Conservation (phyloP, 371 early-diverging fungal genomes). For the Amoeboaphelidium protococcarum region DNA sequence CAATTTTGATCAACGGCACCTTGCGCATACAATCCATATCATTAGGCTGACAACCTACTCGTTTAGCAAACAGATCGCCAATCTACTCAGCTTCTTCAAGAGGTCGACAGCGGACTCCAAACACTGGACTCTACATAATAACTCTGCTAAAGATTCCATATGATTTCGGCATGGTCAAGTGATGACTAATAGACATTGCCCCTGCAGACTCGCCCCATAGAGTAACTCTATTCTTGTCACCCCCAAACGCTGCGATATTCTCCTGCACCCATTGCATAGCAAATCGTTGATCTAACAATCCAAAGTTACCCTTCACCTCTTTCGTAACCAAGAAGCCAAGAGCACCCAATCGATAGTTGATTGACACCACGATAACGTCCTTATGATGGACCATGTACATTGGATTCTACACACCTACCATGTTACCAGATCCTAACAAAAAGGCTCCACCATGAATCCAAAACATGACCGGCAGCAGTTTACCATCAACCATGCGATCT, state of each 20-base stretch:
- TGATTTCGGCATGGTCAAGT: conserved; percentile 7
- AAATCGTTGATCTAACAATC: conserved; percentile 15
- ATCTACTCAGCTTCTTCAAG: neutral
- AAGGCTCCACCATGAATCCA: neutral
- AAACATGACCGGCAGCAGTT: neutral
- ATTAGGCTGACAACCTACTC: neutral
- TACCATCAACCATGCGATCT: neutral
- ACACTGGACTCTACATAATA: conserved; percentile 10
- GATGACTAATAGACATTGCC: conserved; percentile 11
- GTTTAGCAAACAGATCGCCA: neutral
- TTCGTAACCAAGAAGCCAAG: conserved; percentile 9
- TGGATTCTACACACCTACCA: neutral
- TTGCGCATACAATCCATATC: neutral
- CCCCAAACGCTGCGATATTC: conserved; percentile 19
- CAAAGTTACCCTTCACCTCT: conserved; percentile 14
- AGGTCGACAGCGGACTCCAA: neutral
- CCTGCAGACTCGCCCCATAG: conserved; percentile 20
- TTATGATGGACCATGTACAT: neutral
- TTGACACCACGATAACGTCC: conserved; percentile 8
- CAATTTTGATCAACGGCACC: neutral
- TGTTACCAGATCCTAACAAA: neutral
- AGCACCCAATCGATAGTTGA: conserved; percentile 10
- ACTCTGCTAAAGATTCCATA: conserved; percentile 8
- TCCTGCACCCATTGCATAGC: conserved; percentile 19
- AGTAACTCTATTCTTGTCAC: conserved; percentile 15